Base-by-base conservation (phyloP, 257 asterid species). In the Verbena officinalis region DNA sequence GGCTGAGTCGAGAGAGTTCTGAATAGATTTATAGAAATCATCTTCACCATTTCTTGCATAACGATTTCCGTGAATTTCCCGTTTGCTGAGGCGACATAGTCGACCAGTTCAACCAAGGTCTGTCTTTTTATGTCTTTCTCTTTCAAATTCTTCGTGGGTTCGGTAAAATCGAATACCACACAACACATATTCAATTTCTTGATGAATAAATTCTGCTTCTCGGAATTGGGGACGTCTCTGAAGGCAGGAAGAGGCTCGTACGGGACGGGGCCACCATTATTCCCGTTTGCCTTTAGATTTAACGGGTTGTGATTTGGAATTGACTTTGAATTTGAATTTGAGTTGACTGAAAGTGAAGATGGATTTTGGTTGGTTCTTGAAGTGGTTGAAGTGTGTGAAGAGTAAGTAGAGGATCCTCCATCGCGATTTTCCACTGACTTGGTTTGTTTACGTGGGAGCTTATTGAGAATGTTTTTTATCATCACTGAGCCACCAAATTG, bases 361-460 rank as follows among this genome's bases (percentile, higher is more conserved):
- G 80, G 4, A 17, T 50, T 33, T 19, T 72, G 57, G 55, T 55
- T 73, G 75, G 57, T 72, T 71, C 85, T 82, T 10, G 87, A 77
- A 66, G 78, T 62, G 59, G 78, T 71, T 0, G 86, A 78, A 60
- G 80, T 67, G 68, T 76, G 74, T 15, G 95, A 61, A 51, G 84
- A 24, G 62, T 69, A 58, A 27, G 77, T 48, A 50, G 87, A 65
- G 45, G 83, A 61, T 67, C 86, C 90, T 62, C 89, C 89, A 78
- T 87, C 91, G 12, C 86, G 87, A 70, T 63, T 76, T 27, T 86
- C 95, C 27, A 57, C 80, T 58, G 77, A 73, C 76, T 87, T 87
- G 71, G 75, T 75, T 64, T 85, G 87, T 75, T 87, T 87, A 67
- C 85, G 79, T n/a, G 95, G 95, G 56, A 87, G 87, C 91, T 73